Conservation (phyloP, 2,329 filamentous ascomycete species). For the Fusarium secorum region DNA sequence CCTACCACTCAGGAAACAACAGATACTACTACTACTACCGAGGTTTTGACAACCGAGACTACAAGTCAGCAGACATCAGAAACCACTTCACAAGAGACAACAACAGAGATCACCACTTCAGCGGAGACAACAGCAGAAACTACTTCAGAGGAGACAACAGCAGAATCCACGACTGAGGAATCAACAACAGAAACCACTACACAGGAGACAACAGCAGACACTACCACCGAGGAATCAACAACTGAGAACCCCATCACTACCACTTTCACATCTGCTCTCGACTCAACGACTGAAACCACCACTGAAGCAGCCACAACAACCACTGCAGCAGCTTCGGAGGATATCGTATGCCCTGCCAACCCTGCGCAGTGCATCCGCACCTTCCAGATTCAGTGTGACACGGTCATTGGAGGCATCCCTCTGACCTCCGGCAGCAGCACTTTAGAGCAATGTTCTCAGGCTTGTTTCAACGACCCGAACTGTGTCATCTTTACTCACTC, state of each 20-base stretch:
- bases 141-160: background rate
- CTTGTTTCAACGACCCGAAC: background rate
- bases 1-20: background rate
- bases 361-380: background rate
- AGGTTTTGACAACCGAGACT: background rate
- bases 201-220: background rate
- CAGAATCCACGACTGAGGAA: background rate
- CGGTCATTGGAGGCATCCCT: accelerated
- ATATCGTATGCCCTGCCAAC: background rate
- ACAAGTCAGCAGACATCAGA: background rate
- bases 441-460: background rate
- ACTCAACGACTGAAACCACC: background rate
- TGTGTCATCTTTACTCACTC: background rate
- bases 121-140: background rate
- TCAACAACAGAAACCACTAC: background rate
- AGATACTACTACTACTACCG: background rate
- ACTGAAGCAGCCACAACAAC: background rate
- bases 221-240: background rate
- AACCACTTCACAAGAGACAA: background rate
- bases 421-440: accelerated
- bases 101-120: background rate
- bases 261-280: background rate
- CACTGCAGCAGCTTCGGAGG: background rate
- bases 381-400: background rate
- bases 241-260: background rate